Percentiles rank a stretch among this genome's conserved stretches.
phyloP scores from a whole-genome alignment of 768 basidiomycete species.

The Boletus sp. region DNA sequence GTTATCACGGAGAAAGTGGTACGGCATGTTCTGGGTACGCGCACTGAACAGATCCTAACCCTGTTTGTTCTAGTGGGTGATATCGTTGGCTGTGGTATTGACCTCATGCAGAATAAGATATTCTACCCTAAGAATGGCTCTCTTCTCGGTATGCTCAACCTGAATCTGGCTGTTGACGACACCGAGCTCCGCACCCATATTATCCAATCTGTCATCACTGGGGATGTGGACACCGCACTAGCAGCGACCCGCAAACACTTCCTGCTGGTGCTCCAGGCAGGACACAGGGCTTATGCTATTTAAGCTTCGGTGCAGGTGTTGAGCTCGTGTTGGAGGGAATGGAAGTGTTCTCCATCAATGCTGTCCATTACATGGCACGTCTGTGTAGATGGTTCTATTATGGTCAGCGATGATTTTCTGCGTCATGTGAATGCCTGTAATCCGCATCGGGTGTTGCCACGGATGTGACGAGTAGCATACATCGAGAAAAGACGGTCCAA shows the following conservation, averaged over 20 bases:
- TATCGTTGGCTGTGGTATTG: slow-evolving; percentile 87
- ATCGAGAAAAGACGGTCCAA: too few relatives aligned
- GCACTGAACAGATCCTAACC: neutral
- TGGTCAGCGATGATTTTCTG: too few relatives aligned
- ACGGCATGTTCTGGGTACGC: slow-evolving; percentile 71
- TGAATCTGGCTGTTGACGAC: slow-evolving; percentile 35
- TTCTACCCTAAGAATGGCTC: slow-evolving; percentile 91
- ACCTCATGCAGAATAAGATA: slow-evolving; percentile 73
- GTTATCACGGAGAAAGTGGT: slow-evolving; percentile 91
- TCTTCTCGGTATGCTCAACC: slow-evolving; percentile 49
- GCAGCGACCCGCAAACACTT: slow-evolving; percentile 51
- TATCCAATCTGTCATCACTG: slow-evolving; percentile 62
- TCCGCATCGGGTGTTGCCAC: too few relatives aligned
- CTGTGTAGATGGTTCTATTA: too few relatives aligned
- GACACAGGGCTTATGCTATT: slow-evolving; percentile 72
- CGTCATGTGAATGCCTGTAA: too few relatives aligned
- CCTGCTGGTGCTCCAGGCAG: slow-evolving; percentile 61
- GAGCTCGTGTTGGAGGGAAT: slow-evolving; percentile 73
- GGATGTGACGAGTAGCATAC: too few relatives aligned
- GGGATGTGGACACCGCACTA: slow-evolving; percentile 70
- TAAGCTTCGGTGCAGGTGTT: slow-evolving; percentile 75
- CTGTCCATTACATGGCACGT: too few relatives aligned
- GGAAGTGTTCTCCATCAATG: too few relatives aligned
- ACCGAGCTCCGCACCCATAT: slow-evolving; percentile 69
- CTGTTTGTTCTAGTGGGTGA: slow-evolving; percentile 61